Conservation (phyloP, 768 basidiomycete genomes). For the Suillus hirtellus region DNA sequence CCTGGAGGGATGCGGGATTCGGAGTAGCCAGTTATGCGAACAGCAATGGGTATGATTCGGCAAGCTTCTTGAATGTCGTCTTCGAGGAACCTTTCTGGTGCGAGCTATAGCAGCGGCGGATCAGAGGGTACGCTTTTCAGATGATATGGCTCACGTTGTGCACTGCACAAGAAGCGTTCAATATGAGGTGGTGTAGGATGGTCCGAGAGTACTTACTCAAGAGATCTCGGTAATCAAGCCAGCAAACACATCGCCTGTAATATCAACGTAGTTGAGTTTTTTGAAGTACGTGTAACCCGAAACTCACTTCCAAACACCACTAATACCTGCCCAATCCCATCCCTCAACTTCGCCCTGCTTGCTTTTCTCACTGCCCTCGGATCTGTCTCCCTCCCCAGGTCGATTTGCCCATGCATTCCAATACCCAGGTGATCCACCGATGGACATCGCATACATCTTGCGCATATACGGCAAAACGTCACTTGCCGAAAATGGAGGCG, state of each 20-base stretch:
- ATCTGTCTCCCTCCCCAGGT: constrained; percentile 2
- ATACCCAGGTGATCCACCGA: constrained; percentile 44
- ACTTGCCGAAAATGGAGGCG: not conserved
- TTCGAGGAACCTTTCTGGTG: constrained; percentile 31
- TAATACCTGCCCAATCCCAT: constrained; percentile 62
- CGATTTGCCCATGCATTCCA: constrained; percentile 33
- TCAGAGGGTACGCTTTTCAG: not conserved
- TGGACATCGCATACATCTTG: constrained; percentile 37
- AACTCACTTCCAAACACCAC: constrained; percentile 54
- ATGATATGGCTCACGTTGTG: constrained; percentile 36
- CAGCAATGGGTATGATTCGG: constrained; percentile 52
- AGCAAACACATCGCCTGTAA: constrained; percentile 53
- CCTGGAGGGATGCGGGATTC: constrained; percentile 26
- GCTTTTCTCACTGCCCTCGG: not conserved
- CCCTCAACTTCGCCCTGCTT: constrained; percentile 34
- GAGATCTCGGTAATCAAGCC: constrained; percentile 59
- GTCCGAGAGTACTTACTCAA: constrained; percentile 39
- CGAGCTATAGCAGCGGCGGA: constrained; percentile 20
- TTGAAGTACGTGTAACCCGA: not conserved
- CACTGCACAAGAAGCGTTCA: constrained; percentile 24
- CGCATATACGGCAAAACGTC: constrained; percentile 32
- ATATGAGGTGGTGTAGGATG: not conserved
- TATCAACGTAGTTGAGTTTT: not conserved
- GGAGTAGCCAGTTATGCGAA: constrained; percentile 43
- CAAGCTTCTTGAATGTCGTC: constrained; percentile 42